Percentiles rank a stretch among this genome's conserved stretches.
Evolutionary conservation across 2,329 filamentous ascomycete species (phyloP).

Genomic region (Seiridium cupressi): DNA sequence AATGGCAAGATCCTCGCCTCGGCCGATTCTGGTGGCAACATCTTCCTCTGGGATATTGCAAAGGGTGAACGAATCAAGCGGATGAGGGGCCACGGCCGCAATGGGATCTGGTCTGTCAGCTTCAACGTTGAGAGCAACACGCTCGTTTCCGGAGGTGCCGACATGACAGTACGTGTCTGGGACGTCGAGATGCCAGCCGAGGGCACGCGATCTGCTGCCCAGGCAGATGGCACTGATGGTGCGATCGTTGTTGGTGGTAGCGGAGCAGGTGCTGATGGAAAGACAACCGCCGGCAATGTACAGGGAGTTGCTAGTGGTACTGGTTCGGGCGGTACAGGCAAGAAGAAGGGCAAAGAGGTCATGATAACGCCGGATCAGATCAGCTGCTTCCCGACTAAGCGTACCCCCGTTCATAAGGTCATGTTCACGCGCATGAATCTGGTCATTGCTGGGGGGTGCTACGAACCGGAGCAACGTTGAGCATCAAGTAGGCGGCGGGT

Average conservation of each 20-base stretch:
- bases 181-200: slow-evolving; percentile 76
- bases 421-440: slow-evolving; percentile 95
- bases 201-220: slow-evolving; percentile 37
- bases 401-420: slow-evolving; percentile 90
- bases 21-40: slow-evolving; percentile 83
- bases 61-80: slow-evolving; percentile 85
- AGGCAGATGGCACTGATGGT: slow-evolving; percentile 33
- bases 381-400: slow-evolving; percentile 92
- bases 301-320: slow-evolving; percentile 26
- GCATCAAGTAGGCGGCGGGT: background rate
- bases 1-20: slow-evolving; percentile 90
- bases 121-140: slow-evolving; percentile 93
- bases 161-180: slow-evolving; percentile 92
- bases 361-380: slow-evolving; percentile 92
- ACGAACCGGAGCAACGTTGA: slow-evolving; percentile 33
- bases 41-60: slow-evolving; percentile 92
- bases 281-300: slow-evolving; percentile 25
- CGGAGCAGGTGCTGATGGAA: slow-evolving; percentile 39
- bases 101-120: slow-evolving; percentile 88
- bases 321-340: slow-evolving; percentile 27
- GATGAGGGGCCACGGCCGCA: slow-evolving; percentile 89
- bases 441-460: slow-evolving; percentile 78
- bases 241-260: slow-evolving; percentile 39
- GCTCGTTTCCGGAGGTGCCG: slow-evolving; percentile 85
- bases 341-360: slow-evolving; percentile 87